These are phyloP conservation scores for Termitomyces sp. DNA, from an alignment of 768 basidiomycete genomes.

Conservation along the genomic window DNA sequence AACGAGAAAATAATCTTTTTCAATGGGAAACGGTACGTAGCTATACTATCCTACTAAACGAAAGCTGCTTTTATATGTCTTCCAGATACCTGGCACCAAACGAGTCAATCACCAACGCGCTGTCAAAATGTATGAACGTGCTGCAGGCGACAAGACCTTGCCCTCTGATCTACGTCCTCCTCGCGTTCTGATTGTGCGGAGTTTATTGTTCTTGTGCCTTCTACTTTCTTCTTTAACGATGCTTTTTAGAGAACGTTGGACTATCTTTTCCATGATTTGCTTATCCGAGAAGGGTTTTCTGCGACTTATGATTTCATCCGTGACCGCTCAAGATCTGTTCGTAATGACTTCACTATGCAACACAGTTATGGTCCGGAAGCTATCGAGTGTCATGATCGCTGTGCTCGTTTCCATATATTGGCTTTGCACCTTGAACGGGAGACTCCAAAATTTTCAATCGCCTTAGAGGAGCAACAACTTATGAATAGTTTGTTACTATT, in stretches of 20 bases:
- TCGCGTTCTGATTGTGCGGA: slow-evolving; percentile 66
- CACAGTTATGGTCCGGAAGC: slow-evolving; percentile 72
- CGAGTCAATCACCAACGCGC: slow-evolving; percentile 83
- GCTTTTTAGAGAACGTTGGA: slow-evolving; percentile 79
- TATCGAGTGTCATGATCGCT: slow-evolving; percentile 90
- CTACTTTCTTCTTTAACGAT: slow-evolving; percentile 2
- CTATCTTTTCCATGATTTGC: slow-evolving; percentile 86
- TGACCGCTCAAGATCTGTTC: slow-evolving; percentile 85
- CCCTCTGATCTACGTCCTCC: slow-evolving; percentile 94
- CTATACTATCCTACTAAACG: slow-evolving; percentile 22
- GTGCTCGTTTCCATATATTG: slow-evolving; percentile 90
- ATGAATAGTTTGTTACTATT: slow-evolving; percentile 71
- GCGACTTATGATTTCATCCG: slow-evolving; percentile 81
- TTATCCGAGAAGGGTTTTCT: slow-evolving; percentile 66
- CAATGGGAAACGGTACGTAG: slow-evolving; percentile 81
- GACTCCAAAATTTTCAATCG: slow-evolving; percentile 51
- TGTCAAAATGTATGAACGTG: slow-evolving; percentile 94
- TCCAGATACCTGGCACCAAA: slow-evolving; percentile 76
- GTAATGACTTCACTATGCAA: slow-evolving; percentile 95
- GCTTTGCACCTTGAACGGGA: slow-evolving; percentile 69
- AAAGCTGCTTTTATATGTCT: slow-evolving; percentile 38
- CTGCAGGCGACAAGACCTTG: slow-evolving; percentile 86
- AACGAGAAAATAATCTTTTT: slow-evolving; percentile 84
- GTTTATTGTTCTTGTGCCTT: not conserved
- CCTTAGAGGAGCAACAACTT: slow-evolving; percentile 83